Base-by-base conservation (phyloP, 768 basidiomycete genomes). In the Suillus luteus region DNA sequence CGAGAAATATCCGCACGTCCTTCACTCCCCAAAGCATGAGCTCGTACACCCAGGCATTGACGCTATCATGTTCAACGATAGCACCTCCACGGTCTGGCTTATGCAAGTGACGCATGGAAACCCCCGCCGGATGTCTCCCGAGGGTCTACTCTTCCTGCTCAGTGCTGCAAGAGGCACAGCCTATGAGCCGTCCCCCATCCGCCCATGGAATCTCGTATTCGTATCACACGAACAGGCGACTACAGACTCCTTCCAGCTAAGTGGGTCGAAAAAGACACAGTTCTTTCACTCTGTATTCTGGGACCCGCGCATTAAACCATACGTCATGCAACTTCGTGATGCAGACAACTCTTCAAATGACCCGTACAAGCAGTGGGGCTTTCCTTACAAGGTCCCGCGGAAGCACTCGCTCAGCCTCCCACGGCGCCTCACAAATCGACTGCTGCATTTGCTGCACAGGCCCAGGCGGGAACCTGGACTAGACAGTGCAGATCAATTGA, bases 81-180 rank as follows among this genome's bases (percentile, higher is more conserved):
- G 14, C 14, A 55, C 55, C 35, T 37, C 52, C 12, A 55, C 55
- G 15, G 55, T 55, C n/a, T 55, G 55, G 35, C 55, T 55, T 38
- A 38, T 55, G n/a, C 55, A 55, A 35, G 55, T 55, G 35, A 22
- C 31, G 19, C 12, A 35, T 35, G 31, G 52, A 54, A 11, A 11
- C n/a, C 35, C 35, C 5, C 35, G 55, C 35, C 55, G n/a, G 8
- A 55, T 55, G n/a, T 55, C 55, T 37, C 55, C 55, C 11, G 14
- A 55, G n/a, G 35, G 55, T 9, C n/a, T 37, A 7, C 55, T 37
- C 55, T 55, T 55, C 22, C 22, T 55, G 35, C 33, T 54, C 2
- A 35, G 19, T 35, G 12, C 52, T n/a, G 11, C 19, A 12, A 33
- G 52, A 54, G 52, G 52, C 52, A 54, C 33, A 19, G 11, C 52